A percentile compares a stretch with the other conserved stretches of the same genome.
These are phyloP conservation scores for Edaphochlamys debaryana DNA, from an alignment of 139 green algal species.

Conservation along the genomic window DNA sequence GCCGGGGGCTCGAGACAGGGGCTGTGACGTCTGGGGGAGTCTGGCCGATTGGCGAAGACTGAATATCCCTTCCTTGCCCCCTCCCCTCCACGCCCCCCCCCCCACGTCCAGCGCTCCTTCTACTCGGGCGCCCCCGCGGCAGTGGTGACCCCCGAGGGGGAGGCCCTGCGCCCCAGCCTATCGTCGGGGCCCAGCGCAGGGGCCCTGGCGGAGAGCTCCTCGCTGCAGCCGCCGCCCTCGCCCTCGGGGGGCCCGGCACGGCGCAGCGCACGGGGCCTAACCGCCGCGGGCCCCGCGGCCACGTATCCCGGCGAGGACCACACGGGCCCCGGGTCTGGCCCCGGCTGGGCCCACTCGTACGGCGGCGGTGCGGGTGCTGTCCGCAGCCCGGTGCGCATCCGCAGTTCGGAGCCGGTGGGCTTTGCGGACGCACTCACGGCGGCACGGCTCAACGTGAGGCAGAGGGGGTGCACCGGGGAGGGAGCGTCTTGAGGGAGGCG, in stretches of 20 bases:
- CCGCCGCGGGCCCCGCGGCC: too few species aligned
- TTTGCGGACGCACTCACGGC: conserved; percentile 30
- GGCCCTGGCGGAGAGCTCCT: too few species aligned
- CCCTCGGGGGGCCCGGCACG: not conserved
- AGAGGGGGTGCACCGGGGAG: too few species aligned
- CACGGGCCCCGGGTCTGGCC: too few species aligned
- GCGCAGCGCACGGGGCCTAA: not conserved
- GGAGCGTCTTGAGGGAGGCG: too few species aligned
- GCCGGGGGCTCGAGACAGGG: not conserved
- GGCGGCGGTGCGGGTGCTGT: too few species aligned
- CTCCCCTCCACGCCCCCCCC: not conserved
- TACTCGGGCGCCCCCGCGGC: not conserved
- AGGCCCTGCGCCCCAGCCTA: not conserved
- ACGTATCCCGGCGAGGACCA: not conserved
- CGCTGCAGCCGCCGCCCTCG: not conserved
- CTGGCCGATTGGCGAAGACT: too few species aligned
- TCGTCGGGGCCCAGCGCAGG: too few species aligned
- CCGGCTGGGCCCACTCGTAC: not conserved
- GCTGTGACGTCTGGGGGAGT: too few species aligned
- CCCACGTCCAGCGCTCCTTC: not conserved
- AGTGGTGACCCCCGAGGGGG: not conserved
- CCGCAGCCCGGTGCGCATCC: conserved; percentile 17
- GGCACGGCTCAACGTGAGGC: conserved; percentile 14
- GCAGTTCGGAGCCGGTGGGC: conserved; percentile 12
- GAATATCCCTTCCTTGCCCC: too few species aligned